Evolutionary conservation across 805 yeast genomes (phyloP).

Genomic region (Candida silvicultrix): DNA sequence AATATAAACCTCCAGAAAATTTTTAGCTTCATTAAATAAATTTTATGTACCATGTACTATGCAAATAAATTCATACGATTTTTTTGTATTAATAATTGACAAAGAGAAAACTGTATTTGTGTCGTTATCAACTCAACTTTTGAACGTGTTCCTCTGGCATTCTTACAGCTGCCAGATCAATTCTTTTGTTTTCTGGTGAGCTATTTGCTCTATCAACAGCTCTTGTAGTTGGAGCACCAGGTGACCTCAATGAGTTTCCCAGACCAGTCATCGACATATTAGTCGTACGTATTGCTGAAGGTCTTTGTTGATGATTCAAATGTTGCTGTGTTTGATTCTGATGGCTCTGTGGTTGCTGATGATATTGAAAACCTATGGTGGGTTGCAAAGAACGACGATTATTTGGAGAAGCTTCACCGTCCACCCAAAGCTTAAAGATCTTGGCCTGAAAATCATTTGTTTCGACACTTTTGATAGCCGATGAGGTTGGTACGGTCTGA

Average conservation of each 20-base stretch:
- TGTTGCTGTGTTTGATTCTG: conserved; percentile 9
- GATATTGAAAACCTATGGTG: background rate
- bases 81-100: no score
- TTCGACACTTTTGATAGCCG: conserved; percentile 4
- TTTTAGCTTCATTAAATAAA: background rate
- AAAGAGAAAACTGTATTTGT: no score
- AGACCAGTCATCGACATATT: conserved; percentile 2
- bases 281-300: background rate
- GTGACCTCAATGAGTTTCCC: conserved; percentile 7
- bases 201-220: conserved; percentile 31
- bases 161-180: conserved; percentile 20
- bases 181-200: conserved; percentile 17
- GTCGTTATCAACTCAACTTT: conserved; percentile 14
- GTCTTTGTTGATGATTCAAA: conserved; percentile 6
- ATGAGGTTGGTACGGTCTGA: background rate
- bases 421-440: conserved; percentile 19
- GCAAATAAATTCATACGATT: background rate
- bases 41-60: no score
- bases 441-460: conserved; percentile 14
- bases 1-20: conserved; percentile 20
- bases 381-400: conserved; percentile 2
- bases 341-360: conserved; percentile 10
- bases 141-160: conserved; percentile 15
- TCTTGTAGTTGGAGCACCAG: conserved; percentile 31
- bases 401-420: conserved; percentile 10